Base-by-base conservation (phyloP, 176 grass and related monocot genomes). In the Bolboschoenus planiculmis region DNA sequence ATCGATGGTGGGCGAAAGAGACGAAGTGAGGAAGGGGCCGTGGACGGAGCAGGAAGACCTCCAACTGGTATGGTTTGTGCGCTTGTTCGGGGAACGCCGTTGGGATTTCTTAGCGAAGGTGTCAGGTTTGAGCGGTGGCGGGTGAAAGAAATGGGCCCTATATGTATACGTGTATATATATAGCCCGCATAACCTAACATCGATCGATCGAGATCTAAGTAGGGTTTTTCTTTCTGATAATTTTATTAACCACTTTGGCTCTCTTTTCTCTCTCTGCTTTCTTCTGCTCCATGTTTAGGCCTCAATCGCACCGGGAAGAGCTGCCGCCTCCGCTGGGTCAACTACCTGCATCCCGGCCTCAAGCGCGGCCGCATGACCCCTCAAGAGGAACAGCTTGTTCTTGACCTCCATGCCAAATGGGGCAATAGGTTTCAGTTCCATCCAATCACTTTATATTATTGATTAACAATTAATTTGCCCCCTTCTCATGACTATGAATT, bases 101-200 rank as follows among this genome's bases (percentile, higher is more conserved):
- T 98, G 96, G 96, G 96, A 98, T 93, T 95, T 93, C 84, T 98
- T 98, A 93, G 96, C 96, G 85, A 92, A 98, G 92, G 96, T 95
- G 61, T 98, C 96, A 98, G 96, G 96, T 98, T 98, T 95, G 96
- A 86, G 96, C 96, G 96, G 96, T 98, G 96, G 96, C 79, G 96
- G 96, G 96, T 92, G 92, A 88, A 72, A 53, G 76, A 87, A 58
- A 31, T 55, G 70, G 72, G 84, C 54, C 50, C 29, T 88, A 44
- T 30, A n/a, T n/a, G n/a, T n/a, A n/a, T n/a, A n/a, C n/a, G n/a
- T n/a, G n/a, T n/a, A n/a, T n/a, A n/a, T n/a, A n/a, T n/a, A 18
- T 76, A 31, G 63, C 56, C 67, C 83, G 43, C 66, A 29, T 75
- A 62, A 56, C 73, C 81, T 66, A 82, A 68, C 73, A 53, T 43